Base-by-base conservation (phyloP, 345 rosid species). In the Populus davidiana region DNA sequence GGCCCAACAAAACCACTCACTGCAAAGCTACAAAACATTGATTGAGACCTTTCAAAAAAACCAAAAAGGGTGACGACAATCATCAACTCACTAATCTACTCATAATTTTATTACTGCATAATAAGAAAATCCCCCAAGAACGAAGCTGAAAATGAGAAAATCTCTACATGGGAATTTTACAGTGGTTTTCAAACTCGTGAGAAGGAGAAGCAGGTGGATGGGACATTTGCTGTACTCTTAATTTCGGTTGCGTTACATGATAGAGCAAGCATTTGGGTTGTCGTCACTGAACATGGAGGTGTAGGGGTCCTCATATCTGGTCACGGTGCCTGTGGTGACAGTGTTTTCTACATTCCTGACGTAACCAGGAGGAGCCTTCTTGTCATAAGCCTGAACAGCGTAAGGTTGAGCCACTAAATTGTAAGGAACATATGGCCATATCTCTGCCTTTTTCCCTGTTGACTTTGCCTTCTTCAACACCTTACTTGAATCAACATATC, bases 341-440 rank as follows among this genome's bases (percentile, higher is more conserved):
- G 78, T 77, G 80, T 78, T 82, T 11, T 96, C 99, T 0, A 91
- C 83, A 17, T 73, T 96, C 87, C 98, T 89, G 39, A 96, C 99
- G 75, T 86, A 86, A 63, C 99, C 98, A 62, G 98, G 92, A 23
- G 99, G 99, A 8, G 99, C 99, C 74, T 83, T 93, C 91, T 96
- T 96, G 93, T 96, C 97, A 74, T 96, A 93, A 75, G 94, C 89
- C 54, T 85, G 85, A 67, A 87, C 87, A 35, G 85, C 75, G 79
- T 90, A 96, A 4, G 99, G 97, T 49, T 91, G 96, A 49, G 98
- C 92, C 90, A 96, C 98, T 75, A 93, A 50, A 76, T 87, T 90
- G 87, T 92, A 96, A 33, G 97, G 97, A 6, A 96, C 87, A 54
- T 93, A 96, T 1, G 99, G 99, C 99, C 99, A 93, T 63, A 96